Percentiles rank a stretch among this genome's conserved stretches.
Evolutionary conservation across 1,284 basidiomycete species (phyloP).

Genomic region (Cystobasidium pallidum): DNA sequence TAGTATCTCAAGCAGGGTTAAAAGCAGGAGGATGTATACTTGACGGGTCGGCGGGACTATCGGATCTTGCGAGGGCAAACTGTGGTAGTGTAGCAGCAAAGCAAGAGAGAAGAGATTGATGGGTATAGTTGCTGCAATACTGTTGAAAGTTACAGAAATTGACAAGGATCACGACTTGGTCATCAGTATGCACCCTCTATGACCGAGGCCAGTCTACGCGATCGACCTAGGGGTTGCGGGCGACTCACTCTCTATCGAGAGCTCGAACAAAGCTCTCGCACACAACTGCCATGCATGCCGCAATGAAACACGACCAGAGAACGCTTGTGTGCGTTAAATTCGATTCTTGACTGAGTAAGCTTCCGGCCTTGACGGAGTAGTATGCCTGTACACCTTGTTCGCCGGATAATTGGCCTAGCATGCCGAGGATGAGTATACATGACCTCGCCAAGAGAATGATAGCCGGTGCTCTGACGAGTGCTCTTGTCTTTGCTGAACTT

Average conservation of each 20-base stretch:
- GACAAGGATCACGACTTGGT: constrained; percentile 1
- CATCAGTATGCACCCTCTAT: neutral
- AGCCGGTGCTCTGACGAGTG: constrained; percentile 30
- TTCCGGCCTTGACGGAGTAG: constrained; percentile 32
- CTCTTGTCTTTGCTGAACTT: constrained; percentile 34
- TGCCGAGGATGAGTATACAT: constrained; percentile 27
- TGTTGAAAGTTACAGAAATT: neutral
- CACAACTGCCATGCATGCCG: constrained; percentile 25
- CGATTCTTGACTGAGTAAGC: constrained; percentile 9
- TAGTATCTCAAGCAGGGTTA: constrained; percentile 29
- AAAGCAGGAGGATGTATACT: constrained; percentile 36
- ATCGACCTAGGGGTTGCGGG: neutral
- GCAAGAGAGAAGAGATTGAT: constrained; percentile 42
- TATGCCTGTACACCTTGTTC: constrained; percentile 10
- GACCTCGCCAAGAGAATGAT: constrained; percentile 37
- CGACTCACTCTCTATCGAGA: constrained; percentile 36
- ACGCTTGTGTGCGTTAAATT: constrained; percentile 30
- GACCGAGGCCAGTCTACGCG: constrained; percentile 3
- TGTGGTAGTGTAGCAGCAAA: constrained; percentile 40
- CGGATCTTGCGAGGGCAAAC: constrained; percentile 27
- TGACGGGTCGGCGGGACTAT: constrained; percentile 23
- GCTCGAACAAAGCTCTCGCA: constrained; percentile 43
- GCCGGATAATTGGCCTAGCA: constrained; percentile 19
- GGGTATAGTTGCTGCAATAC: constrained; percentile 38
- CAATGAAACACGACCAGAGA: constrained; percentile 41